Base-by-base conservation (phyloP, 805 yeast species). In the Pichia membranifaciens region DNA sequence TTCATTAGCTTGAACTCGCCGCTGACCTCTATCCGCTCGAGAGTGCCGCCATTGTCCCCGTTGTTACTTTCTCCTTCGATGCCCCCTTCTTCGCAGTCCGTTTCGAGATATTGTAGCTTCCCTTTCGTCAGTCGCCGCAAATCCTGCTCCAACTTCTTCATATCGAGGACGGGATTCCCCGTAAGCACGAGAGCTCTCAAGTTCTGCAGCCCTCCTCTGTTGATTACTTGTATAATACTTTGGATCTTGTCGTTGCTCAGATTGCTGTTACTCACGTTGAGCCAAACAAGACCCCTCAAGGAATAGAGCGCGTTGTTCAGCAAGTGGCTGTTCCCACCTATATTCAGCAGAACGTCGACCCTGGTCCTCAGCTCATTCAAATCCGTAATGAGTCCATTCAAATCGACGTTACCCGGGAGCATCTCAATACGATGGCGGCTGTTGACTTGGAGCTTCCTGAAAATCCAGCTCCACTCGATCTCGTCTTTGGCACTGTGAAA, bases 51-150 rank as follows among this genome's bases (percentile, higher is more conserved):
- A 16, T 37, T 28, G 4, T 36, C 33, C 9, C 16, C n/a, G n/a
- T n/a, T n/a, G n/a, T n/a, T n/a, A n/a, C n/a, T n/a, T n/a, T n/a
- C n/a, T n/a, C n/a, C n/a, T n/a, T n/a, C n/a, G n/a, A n/a, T n/a
- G n/a, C n/a, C 42, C n/a, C 15, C 32, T 8, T 37, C 38, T 15
- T 47, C 34, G 28, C 32, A 21, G 29, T 49, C 48, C 9, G 43
- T 43, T 16, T 51, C 54, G 6, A 51, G 20, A 39, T 51, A 51
- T 21, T 49, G 45, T 16, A 51, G 31, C 17, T 47, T 32, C 8
- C 52, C 52, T 12, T 20, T 40, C 16, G 18, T 32, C 4, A 51
- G 16, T 12, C 29, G 20, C 17, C 31, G 16, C 7, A 51, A 23
- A 29, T 51, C 54, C 10, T 41, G 36, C 5, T 45, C 35, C 17